These are phyloP conservation scores for Quercus mongolica DNA, from an alignment of 306 rosid species.

Conservation along the genomic window DNA sequence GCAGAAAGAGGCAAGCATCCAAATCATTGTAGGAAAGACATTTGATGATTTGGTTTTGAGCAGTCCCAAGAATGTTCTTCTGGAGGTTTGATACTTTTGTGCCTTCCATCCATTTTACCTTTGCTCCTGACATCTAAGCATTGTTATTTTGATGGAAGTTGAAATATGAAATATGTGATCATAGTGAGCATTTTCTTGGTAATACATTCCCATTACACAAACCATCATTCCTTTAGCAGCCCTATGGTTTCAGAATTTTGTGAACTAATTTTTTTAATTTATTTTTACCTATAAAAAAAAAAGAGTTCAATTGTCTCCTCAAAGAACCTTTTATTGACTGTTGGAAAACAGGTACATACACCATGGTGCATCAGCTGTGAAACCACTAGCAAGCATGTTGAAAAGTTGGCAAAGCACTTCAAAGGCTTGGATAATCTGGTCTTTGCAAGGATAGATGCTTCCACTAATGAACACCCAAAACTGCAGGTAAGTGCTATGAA, in stretches of 20 bases:
- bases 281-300: not conserved
- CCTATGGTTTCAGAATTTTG: not conserved
- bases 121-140: not conserved
- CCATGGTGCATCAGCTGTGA: constrained; percentile 95
- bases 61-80: constrained; percentile 62
- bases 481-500: constrained; percentile 51
- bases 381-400: constrained; percentile 70
- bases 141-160: not conserved
- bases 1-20: constrained; percentile 69
- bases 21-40: constrained; percentile 65
- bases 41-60: constrained; percentile 65
- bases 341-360: constrained; percentile 65
- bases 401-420: constrained; percentile 91
- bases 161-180: not conserved
- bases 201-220: not conserved
- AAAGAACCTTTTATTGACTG: constrained; percentile 6
- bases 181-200: not conserved
- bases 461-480: constrained; percentile 84
- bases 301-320: not conserved
- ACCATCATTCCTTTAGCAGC: not conserved
- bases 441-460: constrained; percentile 73
- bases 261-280: too few species aligned
- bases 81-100: constrained; percentile 64
- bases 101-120: constrained; percentile 7
- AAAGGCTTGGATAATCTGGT: constrained; percentile 56